Evolutionary conservation across 2,329 filamentous ascomycete genomes (phyloP), one percentile per base, ranked within the genome.

Genomic region (Arthrocladium fulminans): DNA sequence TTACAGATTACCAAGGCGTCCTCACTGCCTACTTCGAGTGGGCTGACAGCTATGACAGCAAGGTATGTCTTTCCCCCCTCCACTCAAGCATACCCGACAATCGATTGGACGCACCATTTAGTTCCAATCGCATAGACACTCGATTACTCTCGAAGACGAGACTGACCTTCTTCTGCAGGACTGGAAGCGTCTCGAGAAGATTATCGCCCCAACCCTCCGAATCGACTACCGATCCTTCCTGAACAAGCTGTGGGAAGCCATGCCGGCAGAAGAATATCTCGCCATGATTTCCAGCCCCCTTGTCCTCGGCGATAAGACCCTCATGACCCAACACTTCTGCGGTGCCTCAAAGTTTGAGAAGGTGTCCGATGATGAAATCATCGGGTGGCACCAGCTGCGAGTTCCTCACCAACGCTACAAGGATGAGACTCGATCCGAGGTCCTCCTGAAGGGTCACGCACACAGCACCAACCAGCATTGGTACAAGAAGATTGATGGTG

Each of bases 151-250:
- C n/a, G n/a, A n/a, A 29, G 24, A 15, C 12, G n/a, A 13, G 6
- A 46, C 44, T 48, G 15, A 49, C 44, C 24, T 8, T 17, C 13
- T 10, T 32, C 20, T 32, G 9, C 37, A 68, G 65, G 65, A 70
- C 55, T 69, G 66, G 66, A 59, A 60, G 19, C 64, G 66, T 20
- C 61, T 70, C 9, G 59, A 60, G 47, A 60, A 60, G 27, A 67
- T 68, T 56, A 64, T 74, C 38, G 69, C 72, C 10, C 70, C 71
- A 2, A 66, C 71, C 63, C 54, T 79, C 63, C 63, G 83, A 73
- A 75, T 88, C 59, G 84, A 88, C 71, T 88, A 88, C 74, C 77
- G 76, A 44, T 73, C 74, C 34, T 77, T 82, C 63, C 73, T 79
- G 45, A 71, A 78, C 62, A 75, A 75, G 60, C 63, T 76, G 48